Base-by-base conservation (phyloP, 345 rosid species). In the Xanthoceras sorbifolium region DNA sequence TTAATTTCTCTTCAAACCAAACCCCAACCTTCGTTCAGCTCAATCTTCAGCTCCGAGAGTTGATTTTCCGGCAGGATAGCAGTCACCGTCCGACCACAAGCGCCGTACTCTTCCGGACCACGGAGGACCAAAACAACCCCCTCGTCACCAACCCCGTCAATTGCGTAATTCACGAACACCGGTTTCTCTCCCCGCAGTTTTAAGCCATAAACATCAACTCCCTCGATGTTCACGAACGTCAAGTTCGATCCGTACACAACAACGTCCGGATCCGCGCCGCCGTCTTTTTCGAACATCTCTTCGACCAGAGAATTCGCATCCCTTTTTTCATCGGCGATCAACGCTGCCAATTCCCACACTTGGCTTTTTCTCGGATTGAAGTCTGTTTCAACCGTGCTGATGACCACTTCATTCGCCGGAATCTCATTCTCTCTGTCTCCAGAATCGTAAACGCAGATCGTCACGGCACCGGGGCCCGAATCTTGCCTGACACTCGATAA, bases 181-280 rank as follows among this genome's bases (percentile, higher is more conserved):
- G 94, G 87, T 70, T 74, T 85, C 59, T 79, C 52, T 5, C 91
- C 94, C 60, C 84, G 86, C 61, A 91, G 18, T 76, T 89, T 81
- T 69, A 88, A 23, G 5, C 84, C 90, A 38, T 82, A 89, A 32
- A 89, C 32, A 73, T 84, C 59, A 2, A 80, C 80, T n/a, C 59
- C 87, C 42, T 84, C 92, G 80, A 91, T 69, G 48, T 93, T 79
- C 67, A 92, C 87, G 71, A 90, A 92, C 17, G 97, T 92, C 84
- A 92, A 76, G 38, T 87, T 87, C 10, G 94, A 81, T 29, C 98
- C 95, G 44, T 89, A 92, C 2, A 78, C 44, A 26, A 90, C 20
- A n/a, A 64, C 89, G 73, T 90, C 92, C 6, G 77, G 69, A 46
- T 20, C 71, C 9, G 72, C 86, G 17, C 23, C 63, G 1, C 22